phyloP scores from a whole-genome alignment of 2,329 filamentous ascomycete species.

The Blastomyces parvus region DNA sequence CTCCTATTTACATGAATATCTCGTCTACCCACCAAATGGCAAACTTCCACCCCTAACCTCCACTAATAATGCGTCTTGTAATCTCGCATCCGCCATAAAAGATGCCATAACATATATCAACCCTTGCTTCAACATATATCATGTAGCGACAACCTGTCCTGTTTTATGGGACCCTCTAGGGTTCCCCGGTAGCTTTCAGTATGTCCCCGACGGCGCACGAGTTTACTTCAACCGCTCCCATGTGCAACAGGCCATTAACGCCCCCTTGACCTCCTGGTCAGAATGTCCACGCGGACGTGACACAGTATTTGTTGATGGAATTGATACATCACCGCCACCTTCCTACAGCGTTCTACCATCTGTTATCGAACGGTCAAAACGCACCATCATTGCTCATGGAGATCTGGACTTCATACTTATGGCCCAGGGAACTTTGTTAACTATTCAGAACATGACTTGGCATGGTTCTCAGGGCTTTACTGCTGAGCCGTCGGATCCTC shows the following conservation, averaged over 20 bases:
- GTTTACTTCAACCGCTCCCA: constrained; percentile 64
- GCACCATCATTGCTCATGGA: constrained; percentile 66
- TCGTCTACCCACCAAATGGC: constrained; percentile 59
- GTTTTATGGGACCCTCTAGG: constrained; percentile 59
- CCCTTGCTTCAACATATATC: constrained; percentile 72
- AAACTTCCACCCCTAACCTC: constrained; percentile 46
- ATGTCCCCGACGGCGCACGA: constrained; percentile 51
- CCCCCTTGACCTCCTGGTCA: constrained; percentile 47
- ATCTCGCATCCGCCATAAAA: constrained; percentile 48
- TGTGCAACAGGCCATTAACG: constrained; percentile 60
- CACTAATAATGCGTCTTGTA: constrained; percentile 42
- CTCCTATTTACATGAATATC: constrained; percentile 39
- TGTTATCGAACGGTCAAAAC: constrained; percentile 63
- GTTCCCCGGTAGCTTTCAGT: constrained; percentile 56
- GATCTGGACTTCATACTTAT: constrained; percentile 59
- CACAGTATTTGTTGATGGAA: constrained; percentile 37
- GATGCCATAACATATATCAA: constrained; percentile 50
- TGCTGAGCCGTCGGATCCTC: constrained; percentile 48
- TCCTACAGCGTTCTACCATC: constrained; percentile 53
- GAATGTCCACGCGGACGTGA: constrained; percentile 41
- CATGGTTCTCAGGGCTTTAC: constrained; percentile 62
- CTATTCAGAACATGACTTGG: constrained; percentile 76
- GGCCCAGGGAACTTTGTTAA: constrained; percentile 59
- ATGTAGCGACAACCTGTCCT: constrained; percentile 63
- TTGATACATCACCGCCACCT: constrained; percentile 41